phyloP scores from a whole-genome alignment of 768 basidiomycete species.

The Pilatotrama ljubarskyi region DNA sequence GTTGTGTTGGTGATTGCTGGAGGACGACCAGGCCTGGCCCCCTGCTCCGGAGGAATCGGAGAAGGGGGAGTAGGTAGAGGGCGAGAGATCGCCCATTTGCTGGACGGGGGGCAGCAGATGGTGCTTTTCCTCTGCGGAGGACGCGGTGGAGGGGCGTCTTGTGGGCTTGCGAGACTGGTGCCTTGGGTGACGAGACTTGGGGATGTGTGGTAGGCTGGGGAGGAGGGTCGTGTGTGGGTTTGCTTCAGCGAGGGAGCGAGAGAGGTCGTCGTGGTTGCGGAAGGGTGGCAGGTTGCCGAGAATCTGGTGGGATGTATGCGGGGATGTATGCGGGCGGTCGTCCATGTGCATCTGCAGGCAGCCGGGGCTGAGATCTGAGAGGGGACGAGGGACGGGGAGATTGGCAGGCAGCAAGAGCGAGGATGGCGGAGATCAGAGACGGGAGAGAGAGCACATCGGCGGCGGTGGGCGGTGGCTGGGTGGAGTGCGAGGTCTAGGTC shows the following conservation, averaged over 20 bases:
- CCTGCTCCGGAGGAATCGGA: not conserved
- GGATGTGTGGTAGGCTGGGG: constrained; percentile 37
- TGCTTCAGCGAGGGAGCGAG: constrained; percentile 24
- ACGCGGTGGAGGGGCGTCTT: constrained; percentile 45
- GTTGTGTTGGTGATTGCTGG: not conserved
- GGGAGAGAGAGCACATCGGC: not conserved
- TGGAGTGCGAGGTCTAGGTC: no score
- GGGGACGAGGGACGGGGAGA: not conserved
- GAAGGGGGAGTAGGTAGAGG: constrained; percentile 10
- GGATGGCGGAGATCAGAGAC: not conserved
- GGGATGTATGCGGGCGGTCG: not conserved
- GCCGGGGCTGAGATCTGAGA: no score
- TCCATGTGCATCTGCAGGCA: constrained; percentile 16
- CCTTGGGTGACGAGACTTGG: constrained; percentile 24
- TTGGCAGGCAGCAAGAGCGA: not conserved
- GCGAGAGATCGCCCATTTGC: constrained; percentile 20
- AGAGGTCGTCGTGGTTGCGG: constrained; percentile 18
- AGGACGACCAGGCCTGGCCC: not conserved
- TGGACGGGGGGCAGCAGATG: constrained; percentile 39
- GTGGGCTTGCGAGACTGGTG: constrained; percentile 26
- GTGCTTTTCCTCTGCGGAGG: constrained; percentile 42
- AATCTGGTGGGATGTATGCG: constrained; percentile 16
- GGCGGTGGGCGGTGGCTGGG: not conserved
- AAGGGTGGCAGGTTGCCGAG: constrained; percentile 3
- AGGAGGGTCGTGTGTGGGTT: constrained; percentile 21